Conservation (phyloP, 306 rosid genomes). For the Vigna radiata region DNA sequence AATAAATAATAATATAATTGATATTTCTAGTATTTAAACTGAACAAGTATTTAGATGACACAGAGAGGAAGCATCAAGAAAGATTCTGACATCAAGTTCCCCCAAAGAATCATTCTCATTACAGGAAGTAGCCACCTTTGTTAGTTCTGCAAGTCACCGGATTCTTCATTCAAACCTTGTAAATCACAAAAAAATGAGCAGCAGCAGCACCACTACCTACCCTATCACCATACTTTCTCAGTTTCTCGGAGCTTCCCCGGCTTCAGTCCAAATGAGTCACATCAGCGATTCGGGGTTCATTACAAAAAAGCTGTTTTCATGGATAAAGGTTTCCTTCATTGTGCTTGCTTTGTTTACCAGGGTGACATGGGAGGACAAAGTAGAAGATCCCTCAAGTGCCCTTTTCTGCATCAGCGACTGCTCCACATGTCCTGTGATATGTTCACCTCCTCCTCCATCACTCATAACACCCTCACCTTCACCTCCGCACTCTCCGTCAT, state of each 20-base stretch:
- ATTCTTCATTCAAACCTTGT: neutral
- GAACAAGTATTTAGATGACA: neutral
- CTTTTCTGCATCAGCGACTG: slow-evolving; percentile 70
- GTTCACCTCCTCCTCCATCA: slow-evolving; percentile 70
- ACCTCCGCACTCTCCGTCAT: slow-evolving; percentile 35
- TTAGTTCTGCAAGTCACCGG: slow-evolving; percentile 27
- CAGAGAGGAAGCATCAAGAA: slow-evolving; percentile 49
- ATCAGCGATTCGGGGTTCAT: slow-evolving; percentile 30
- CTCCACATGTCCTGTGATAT: slow-evolving; percentile 70
- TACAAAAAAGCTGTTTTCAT: slow-evolving; percentile 25
- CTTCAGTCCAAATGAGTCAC: slow-evolving; percentile 44
- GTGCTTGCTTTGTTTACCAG: slow-evolving; percentile 44
- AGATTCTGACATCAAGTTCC: slow-evolving; percentile 38
- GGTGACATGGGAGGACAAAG: slow-evolving; percentile 45
- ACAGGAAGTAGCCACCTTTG: slow-evolving; percentile 13
- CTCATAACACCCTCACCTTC: slow-evolving; percentile 23
- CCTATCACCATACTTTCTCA: slow-evolving; percentile 4
- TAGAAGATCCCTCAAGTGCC: slow-evolving; percentile 40
- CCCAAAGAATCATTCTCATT: slow-evolving; percentile 40
- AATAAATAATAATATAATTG: too few relatives aligned
- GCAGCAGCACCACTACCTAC: neutral
- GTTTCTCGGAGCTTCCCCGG: slow-evolving; percentile 25
- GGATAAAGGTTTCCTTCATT: slow-evolving; percentile 44
- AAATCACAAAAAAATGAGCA: neutral
- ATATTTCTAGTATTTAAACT: too few relatives aligned